Evolutionary conservation across 1,284 basidiomycete species (phyloP).

Genomic region (Rhodotorula sp.): DNA sequence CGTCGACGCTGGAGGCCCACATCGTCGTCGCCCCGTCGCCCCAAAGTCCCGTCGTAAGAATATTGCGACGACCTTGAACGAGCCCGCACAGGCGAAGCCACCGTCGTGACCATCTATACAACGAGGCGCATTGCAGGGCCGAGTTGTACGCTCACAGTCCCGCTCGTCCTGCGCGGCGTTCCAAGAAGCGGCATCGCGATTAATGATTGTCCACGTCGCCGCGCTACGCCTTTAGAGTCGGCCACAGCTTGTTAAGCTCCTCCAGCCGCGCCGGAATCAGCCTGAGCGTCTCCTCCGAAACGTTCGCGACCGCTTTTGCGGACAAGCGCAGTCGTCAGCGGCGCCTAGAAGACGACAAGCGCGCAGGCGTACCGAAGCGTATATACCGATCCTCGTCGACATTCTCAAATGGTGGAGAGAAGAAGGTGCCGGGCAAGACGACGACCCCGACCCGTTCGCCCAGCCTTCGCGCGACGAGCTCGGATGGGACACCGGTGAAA

Average conservation of each 20-base stretch:
- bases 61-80: too few relatives aligned
- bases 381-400: conserved; percentile 61
- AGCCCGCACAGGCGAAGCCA: too few relatives aligned
- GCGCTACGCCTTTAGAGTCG: background rate
- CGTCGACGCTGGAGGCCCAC: too few relatives aligned
- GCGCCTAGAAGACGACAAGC: background rate
- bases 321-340: background rate
- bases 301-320: conserved; percentile 65
- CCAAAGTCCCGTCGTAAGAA: too few relatives aligned
- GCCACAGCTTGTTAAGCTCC: conserved; percentile 51
- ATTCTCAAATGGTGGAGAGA: conserved; percentile 52
- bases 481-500: conserved; percentile 49
- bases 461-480: conserved; percentile 61
- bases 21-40: too few relatives aligned
- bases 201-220: too few relatives aligned
- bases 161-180: too few relatives aligned
- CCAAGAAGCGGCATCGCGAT: too few relatives aligned
- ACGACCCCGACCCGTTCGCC: conserved; percentile 66
- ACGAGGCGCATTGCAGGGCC: too few relatives aligned
- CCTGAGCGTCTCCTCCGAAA: conserved; percentile 62
- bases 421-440: conserved; percentile 68
- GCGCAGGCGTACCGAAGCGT: conserved; percentile 48
- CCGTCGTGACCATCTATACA: too few relatives aligned
- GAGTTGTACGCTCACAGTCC: too few relatives aligned
- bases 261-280: conserved; percentile 62